Base-by-base conservation (phyloP, 2,329 filamentous ascomycete species). In the Lasiodiplodia sp. region DNA sequence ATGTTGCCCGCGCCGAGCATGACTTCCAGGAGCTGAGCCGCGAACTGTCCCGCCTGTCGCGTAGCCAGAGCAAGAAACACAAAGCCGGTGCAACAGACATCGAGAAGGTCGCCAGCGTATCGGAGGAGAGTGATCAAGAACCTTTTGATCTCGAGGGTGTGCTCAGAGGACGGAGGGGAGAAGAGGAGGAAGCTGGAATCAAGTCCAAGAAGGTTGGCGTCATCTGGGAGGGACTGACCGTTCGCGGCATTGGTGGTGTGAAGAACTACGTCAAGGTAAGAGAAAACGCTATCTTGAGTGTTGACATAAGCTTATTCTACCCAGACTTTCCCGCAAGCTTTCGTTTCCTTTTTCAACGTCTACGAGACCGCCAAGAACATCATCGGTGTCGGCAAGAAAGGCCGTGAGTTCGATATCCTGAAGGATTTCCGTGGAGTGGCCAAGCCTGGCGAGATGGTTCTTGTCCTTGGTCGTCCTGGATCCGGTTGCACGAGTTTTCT, bases 361-460 rank as follows among this genome's bases (percentile, higher is more conserved):
- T 85, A 90, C 69, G 87, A 87, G 3, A 92, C 91, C 0, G 78
- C 89, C 63, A 87, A 87, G 80, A 83, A 82, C 21, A 74, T 93
- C 11, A 80, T 94, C 1, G 91, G 92, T 0, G 75, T 89, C 18
- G 88, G 89, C 0, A 87, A 87, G 68, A 92, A 92, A 77, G 89
- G 89, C 2, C 83, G 83, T 38, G 91, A 96, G 76, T 87, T 90
- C 51, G 90, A 92, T 6, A 89, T 97, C 56, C 81, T 97, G 28
- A 86, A 92, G 70, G 84, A 87, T 71, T 96, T 94, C 81, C 85
- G 84, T 64, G 91, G 82, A 58, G 79, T 84, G 7, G 74, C 75
- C 6, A 79, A 78, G 67, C 92, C 93, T 0, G 94, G 94, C 0
- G 94, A 97, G 83, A 97, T 97, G 93, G 87, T 95, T 0, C 84